Percentiles rank a stretch among this genome's conserved stretches.
Conservation (phyloP, 1,284 basidiomycete genomes). For the Pascua sp. region DNA sequence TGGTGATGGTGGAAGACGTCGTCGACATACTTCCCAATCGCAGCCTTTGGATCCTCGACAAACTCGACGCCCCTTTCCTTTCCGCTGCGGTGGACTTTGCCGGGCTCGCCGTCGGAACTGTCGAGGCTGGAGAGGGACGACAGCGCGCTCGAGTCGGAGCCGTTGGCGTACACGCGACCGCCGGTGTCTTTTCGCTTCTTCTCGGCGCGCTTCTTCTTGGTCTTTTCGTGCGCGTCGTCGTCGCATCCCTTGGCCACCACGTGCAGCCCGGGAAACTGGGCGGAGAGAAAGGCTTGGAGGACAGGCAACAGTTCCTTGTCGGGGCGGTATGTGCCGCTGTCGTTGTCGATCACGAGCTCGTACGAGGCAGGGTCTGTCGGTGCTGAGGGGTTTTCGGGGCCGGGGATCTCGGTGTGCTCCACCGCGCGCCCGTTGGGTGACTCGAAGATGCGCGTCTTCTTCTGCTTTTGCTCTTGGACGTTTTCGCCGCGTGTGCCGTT, state of each 20-base stretch:
- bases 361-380: constrained; percentile 42
- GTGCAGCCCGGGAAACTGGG: constrained; percentile 65
- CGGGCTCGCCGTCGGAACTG: constrained; percentile 3
- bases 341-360: constrained; percentile 57
- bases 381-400: not conserved
- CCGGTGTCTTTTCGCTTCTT: not conserved
- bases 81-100: not conserved
- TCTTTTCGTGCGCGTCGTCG: constrained; percentile 54
- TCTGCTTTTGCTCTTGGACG: not conserved
- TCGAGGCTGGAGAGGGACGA: not conserved
- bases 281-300: constrained; percentile 52
- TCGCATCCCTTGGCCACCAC: constrained; percentile 59
- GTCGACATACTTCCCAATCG: not conserved
- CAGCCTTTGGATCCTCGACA: not conserved
- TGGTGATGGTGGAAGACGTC: not conserved
- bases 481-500: not conserved
- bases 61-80: constrained; percentile 4
- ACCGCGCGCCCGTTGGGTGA: not conserved
- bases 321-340: constrained; percentile 56
- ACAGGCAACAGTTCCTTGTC: constrained; percentile 50
- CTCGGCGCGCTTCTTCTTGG: constrained; percentile 36
- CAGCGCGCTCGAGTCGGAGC: not conserved
- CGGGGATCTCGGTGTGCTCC: constrained; percentile 8
- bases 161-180: not conserved
- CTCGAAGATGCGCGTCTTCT: not conserved